Percentiles rank a stretch among this genome's conserved stretches.
Evolutionary conservation across 1,284 basidiomycete genomes (phyloP).

Genomic region (Calocybe gambosa): DNA sequence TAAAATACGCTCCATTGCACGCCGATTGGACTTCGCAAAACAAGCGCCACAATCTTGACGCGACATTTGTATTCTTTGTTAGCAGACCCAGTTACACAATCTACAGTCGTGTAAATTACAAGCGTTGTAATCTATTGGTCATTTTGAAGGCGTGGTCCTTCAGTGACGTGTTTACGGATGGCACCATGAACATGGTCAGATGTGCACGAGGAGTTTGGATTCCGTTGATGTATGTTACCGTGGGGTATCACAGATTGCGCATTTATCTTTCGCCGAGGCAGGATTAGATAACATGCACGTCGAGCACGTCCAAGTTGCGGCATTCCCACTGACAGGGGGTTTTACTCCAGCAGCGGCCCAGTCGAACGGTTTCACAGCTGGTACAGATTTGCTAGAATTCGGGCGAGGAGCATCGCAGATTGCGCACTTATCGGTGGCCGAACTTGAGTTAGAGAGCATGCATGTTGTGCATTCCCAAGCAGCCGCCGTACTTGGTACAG

Average conservation of each 20-base stretch:
- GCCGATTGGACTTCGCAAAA: constrained; percentile 44
- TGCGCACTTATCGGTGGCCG: constrained; percentile 37
- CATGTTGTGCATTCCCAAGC: constrained; percentile 43
- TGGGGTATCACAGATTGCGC: constrained; percentile 44
- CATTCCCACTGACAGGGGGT: constrained; percentile 19
- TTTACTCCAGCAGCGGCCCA: constrained; percentile 37
- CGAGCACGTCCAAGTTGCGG: constrained; percentile 35
- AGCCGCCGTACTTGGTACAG: constrained; percentile 12
- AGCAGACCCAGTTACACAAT: neutral
- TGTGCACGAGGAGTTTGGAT: neutral
- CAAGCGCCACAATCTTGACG: constrained; percentile 26
- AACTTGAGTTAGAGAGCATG: constrained; percentile 33
- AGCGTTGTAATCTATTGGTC: neutral
- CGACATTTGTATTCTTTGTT: neutral
- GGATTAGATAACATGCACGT: constrained; percentile 40
- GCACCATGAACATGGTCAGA: neutral
- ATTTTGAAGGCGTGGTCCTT: neutral
- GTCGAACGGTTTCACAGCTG: constrained; percentile 35
- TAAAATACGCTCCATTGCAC: constrained; percentile 39
- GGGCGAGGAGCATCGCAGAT: constrained; percentile 36
- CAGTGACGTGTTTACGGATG: neutral
- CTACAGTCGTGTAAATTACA: neutral
- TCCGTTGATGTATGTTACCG: constrained; percentile 4
- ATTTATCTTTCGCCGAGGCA: constrained; percentile 38
- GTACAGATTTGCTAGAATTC: neutral